These are phyloP conservation scores for Cerioporus squamosus DNA, from an alignment of 1,284 basidiomycete species.

Conservation along the genomic window DNA sequence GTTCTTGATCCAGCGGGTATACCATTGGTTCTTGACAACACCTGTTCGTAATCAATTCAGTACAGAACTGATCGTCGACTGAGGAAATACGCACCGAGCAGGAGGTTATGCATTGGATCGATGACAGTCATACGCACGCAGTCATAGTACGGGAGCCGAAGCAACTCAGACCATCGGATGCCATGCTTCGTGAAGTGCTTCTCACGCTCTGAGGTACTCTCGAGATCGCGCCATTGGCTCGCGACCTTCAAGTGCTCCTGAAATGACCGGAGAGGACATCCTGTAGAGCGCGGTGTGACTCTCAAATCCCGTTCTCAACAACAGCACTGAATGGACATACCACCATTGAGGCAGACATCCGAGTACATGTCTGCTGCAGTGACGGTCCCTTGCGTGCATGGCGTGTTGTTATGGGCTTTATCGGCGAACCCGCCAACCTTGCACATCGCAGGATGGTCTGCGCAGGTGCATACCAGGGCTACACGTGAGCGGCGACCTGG, in stretches of 20 bases:
- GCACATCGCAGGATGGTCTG: conserved; percentile 38
- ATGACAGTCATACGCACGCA: conserved; percentile 31
- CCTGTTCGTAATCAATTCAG: conserved; percentile 14
- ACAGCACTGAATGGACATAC: conserved; percentile 7
- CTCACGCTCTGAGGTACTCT: conserved; percentile 13
- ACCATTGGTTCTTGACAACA: conserved; percentile 36
- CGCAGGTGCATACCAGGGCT: conserved; percentile 26
- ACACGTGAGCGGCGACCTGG: conserved; percentile 31
- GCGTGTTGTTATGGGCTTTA: conserved; percentile 10
- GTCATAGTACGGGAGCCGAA: conserved; percentile 37
- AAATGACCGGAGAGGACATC: no score
- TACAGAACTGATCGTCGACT: not conserved
- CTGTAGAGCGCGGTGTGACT: no score
- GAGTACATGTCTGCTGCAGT: conserved; percentile 17
- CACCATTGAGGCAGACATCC: conserved; percentile 7
- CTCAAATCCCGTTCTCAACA: no score
- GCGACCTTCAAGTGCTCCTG: no score
- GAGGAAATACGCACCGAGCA: conserved; percentile 29
- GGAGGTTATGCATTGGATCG: conserved; percentile 40
- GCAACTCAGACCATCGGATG: conserved; percentile 33
- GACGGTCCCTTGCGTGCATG: not conserved
- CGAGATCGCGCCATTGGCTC: conserved; percentile 11
- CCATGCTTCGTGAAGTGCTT: conserved; percentile 29
- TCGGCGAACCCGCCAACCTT: conserved; percentile 36
- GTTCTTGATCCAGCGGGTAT: conserved; percentile 31